A percentile compares a stretch with the other conserved stretches of the same genome.
Evolutionary conservation across 2,329 filamentous ascomycete genomes (phyloP).

Genomic region (Venturia nashicola): DNA sequence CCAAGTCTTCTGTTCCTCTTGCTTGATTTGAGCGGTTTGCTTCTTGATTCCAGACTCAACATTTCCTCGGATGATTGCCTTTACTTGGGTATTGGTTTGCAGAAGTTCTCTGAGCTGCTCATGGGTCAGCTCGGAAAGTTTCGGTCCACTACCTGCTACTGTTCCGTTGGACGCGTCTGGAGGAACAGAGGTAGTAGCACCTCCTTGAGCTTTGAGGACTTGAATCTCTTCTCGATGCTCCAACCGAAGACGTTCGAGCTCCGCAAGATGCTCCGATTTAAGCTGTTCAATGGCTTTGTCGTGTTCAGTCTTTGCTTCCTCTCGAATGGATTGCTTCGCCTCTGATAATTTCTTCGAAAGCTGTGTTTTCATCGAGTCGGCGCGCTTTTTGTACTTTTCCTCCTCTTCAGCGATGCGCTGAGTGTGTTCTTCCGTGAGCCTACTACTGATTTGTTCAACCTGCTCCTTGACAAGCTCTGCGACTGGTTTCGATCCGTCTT

Average conservation of each 20-base stretch:
- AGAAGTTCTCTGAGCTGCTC: constrained; percentile 37
- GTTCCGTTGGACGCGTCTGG: constrained; percentile 11
- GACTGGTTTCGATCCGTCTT: constrained; percentile 15
- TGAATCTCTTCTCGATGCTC: constrained; percentile 2
- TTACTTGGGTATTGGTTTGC: constrained; percentile 36
- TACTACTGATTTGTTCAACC: constrained; percentile 23
- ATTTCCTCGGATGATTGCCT: constrained; percentile 43
- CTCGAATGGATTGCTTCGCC: constrained; percentile 22
- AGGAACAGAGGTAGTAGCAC: not conserved
- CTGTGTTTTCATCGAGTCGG: constrained; percentile 55
- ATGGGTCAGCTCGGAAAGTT: constrained; percentile 6
- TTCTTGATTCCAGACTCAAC: constrained; percentile 37
- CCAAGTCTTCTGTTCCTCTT: constrained; percentile 17
- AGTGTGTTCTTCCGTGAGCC: constrained; percentile 29
- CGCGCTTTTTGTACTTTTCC: constrained; percentile 51
- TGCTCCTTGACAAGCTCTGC: constrained; percentile 37
- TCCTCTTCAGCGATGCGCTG: constrained; percentile 47
- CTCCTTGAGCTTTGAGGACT: not conserved
- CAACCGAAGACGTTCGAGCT: not conserved
- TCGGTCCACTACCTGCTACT: not conserved
- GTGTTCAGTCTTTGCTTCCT: not conserved
- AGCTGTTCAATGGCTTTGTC: constrained; percentile 16
- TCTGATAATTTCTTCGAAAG: constrained; percentile 57
- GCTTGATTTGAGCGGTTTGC: constrained; percentile 20
- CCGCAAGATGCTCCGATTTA: not conserved